Evolutionary conservation across 2,329 filamentous ascomycete species (phyloP), one percentile per base, ranked within the genome.

Genomic region (Dryadomyces quercivorus): DNA sequence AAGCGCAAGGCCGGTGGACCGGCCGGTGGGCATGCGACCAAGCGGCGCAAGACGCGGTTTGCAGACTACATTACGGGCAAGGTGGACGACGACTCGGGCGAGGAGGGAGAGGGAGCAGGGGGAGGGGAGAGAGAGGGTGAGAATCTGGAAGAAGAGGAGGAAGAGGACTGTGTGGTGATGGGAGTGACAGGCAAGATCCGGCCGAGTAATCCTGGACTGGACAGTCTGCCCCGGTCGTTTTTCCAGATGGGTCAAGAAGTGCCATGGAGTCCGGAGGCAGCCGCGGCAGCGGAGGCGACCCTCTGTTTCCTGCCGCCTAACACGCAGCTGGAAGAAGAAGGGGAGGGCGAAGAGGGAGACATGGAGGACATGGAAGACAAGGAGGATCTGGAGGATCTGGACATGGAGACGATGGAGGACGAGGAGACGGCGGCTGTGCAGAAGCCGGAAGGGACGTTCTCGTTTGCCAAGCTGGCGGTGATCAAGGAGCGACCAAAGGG

Each of bases 241-340:
- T 61, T 57, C 36, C 22, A n/a, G 31, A 6, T 42, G 15, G 21
- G 36, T 13, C 22, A 21, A 38, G 36, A n/a, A 15, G n/a, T 18
- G 15, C 36, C 36, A 16, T 10, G 46, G 2, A 31, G 31, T 2
- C 15, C 21, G 8, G 53, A 16, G 15, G 26, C 40, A 7, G 50
- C 46, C 13, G 49, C 21, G 7, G 7, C 20, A 9, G 15, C 18
- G 45, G 5, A 54, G 10, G 43, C 49, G 21, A 48, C 45, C 21
- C 21, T 59, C 8, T 48, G 47, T 5, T 59, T 60, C 20, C 22
- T 60, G 20, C 47, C 56, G 47, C 59, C 59, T 16, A 60, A 60
- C n/a, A 58, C 55, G 53, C 36, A 16, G 4, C 51, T 60, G 15
- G 50, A 43, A 3, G 56, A 58, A 8, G 57, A 51, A 22, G 36